Conservation (phyloP, 116 monocot species). For the Trichopus zeylanicus region DNA sequence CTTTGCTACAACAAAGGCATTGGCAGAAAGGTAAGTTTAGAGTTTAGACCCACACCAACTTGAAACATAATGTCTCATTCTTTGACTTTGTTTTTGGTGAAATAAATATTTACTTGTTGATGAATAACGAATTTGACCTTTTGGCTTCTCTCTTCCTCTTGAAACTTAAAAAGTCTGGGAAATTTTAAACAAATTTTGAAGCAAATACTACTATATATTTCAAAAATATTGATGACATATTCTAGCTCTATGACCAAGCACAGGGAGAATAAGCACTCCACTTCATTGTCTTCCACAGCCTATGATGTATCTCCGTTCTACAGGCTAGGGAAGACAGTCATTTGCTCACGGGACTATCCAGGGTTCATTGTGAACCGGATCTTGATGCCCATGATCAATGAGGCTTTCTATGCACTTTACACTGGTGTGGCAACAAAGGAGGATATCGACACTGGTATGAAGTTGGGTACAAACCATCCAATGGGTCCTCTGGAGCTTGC, state of each 20-base stretch:
- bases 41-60: not conserved
- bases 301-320: not conserved
- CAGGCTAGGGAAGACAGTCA: constrained; percentile 84
- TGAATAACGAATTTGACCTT: too few species aligned
- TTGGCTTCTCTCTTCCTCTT: too few species aligned
- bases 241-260: too few species aligned
- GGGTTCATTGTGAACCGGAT: constrained; percentile 97
- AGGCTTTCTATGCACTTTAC: constrained; percentile 75
- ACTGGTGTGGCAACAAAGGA: constrained; percentile 91
- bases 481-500: constrained; percentile 94
- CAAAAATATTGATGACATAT: too few species aligned
- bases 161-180: too few species aligned
- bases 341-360: constrained; percentile 88
- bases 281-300: too few species aligned
- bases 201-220: too few species aligned
- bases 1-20: constrained; percentile 53
- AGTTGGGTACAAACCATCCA: constrained; percentile 87
- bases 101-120: too few species aligned
- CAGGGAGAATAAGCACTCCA: too few species aligned
- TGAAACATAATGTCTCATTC: too few species aligned
- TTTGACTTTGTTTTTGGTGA: too few species aligned
- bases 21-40: constrained; percentile 95
- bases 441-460: constrained; percentile 91
- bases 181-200: too few species aligned
- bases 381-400: constrained; percentile 97